phyloP scores from a whole-genome alignment of 2,329 filamentous ascomycete species.

The Thermoascus crustaceus region DNA sequence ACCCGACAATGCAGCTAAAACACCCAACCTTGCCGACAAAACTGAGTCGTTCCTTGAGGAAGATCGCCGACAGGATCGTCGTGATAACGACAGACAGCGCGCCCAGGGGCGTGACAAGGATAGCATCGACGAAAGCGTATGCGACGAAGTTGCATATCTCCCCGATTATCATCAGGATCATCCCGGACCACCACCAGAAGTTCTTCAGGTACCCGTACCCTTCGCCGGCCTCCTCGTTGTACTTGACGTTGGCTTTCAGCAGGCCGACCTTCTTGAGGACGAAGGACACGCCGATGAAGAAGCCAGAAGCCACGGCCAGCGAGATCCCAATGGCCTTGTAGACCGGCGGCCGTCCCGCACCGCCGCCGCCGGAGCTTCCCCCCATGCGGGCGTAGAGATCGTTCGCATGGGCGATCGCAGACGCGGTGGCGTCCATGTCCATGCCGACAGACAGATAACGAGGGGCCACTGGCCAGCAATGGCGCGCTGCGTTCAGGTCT shows the following conservation, averaged over 20 bases:
- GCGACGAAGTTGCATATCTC: constrained; percentile 97
- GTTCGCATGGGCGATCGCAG: constrained; percentile 33
- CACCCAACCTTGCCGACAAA: constrained; percentile 95
- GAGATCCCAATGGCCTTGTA: constrained; percentile 85
- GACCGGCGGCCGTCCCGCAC: constrained; percentile 40
- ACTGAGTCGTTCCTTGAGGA: constrained; percentile 88
- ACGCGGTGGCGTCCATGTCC: constrained; percentile 38
- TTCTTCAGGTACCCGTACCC: constrained; percentile 98
- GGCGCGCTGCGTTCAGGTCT: constrained; percentile 11
- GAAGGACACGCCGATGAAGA: constrained; percentile 92
- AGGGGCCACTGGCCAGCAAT: constrained; percentile 18
- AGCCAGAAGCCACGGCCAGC: constrained; percentile 75
- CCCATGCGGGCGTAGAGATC: constrained; percentile 41
- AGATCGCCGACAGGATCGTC: constrained; percentile 84
- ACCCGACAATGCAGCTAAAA: constrained; percentile 89
- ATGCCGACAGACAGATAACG: too few species aligned
- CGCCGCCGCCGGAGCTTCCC: constrained; percentile 23
- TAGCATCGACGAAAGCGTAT: constrained; percentile 93
- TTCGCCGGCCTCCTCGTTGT: constrained; percentile 90
- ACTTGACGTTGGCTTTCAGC: constrained; percentile 88
- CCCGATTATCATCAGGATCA: constrained; percentile 93
- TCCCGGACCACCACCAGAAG: constrained; percentile 86
- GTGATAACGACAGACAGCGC: constrained; percentile 89
- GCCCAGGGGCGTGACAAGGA: constrained; percentile 85
- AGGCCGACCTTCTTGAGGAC: constrained; percentile 91